These are phyloP conservation scores for Mycosphaerella sp. DNA, from an alignment of 2,329 filamentous ascomycete genomes.

Conservation along the genomic window DNA sequence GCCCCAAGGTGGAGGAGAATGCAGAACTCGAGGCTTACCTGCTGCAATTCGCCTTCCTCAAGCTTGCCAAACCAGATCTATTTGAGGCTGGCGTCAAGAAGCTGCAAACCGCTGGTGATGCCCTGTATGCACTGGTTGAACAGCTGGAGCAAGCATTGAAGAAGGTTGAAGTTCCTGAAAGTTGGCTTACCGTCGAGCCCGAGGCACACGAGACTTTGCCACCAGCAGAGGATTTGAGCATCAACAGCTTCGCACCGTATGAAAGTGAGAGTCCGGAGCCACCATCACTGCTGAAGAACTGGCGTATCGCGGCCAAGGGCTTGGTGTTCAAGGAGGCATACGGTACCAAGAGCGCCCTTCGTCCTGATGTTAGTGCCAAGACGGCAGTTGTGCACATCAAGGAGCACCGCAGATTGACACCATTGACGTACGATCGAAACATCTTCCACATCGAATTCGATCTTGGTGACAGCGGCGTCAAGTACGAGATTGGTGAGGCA, in stretches of 20 bases:
- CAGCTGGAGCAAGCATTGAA: slow-evolving; percentile 64
- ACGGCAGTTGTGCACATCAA: slow-evolving; percentile 84
- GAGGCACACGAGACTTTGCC: slow-evolving; percentile 49
- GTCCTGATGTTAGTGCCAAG: slow-evolving; percentile 80
- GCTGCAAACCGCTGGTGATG: slow-evolving; percentile 57
- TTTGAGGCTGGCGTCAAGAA: slow-evolving; percentile 60
- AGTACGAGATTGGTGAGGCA: slow-evolving; percentile 94
- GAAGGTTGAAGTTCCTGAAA: slow-evolving; percentile 66
- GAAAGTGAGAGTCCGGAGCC: slow-evolving; percentile 68
- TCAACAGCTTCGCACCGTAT: slow-evolving; percentile 77
- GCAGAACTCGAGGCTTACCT: slow-evolving; percentile 58
- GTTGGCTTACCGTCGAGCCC: slow-evolving; percentile 68
- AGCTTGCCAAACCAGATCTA: slow-evolving; percentile 63
- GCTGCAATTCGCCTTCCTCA: slow-evolving; percentile 76
- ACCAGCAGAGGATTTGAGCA: slow-evolving; percentile 60
- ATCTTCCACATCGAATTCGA: slow-evolving; percentile 99
- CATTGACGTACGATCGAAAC: slow-evolving; percentile 84
- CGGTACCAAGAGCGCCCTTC: slow-evolving; percentile 63
- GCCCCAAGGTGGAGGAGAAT: slow-evolving; percentile 62
- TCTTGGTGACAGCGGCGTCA: slow-evolving; percentile 81
- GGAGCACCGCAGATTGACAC: slow-evolving; percentile 91
- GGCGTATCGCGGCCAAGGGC: slow-evolving; percentile 79
- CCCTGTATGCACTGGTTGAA: slow-evolving; percentile 54
- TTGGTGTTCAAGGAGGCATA: slow-evolving; percentile 94
- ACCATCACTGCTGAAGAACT: slow-evolving; percentile 62